A percentile compares a stretch with the other conserved stretches of the same genome.
These are phyloP conservation scores for Coemansia sp. DNA, from an alignment of 192 early-diverging fungal species.

Conservation along the genomic window DNA sequence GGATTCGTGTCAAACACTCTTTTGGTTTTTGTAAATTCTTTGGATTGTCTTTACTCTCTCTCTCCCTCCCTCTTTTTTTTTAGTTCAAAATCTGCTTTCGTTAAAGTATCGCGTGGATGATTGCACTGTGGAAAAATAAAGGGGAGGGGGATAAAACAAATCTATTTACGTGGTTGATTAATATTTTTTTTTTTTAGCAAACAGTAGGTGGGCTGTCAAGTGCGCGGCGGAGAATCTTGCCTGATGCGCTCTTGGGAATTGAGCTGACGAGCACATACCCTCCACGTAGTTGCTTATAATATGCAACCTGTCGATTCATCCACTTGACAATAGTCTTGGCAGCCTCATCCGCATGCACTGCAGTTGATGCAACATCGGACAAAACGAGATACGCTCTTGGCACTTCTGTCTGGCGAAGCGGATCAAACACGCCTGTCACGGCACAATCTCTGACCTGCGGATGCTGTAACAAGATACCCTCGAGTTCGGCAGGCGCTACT, in stretches of 20 bases:
- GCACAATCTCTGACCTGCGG: conserved; percentile 67
- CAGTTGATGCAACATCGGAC: conserved; percentile 8
- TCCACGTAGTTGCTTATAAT: conserved; percentile 78
- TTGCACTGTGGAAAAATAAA: neutral
- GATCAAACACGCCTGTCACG: conserved; percentile 66
- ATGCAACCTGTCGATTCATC: conserved; percentile 62
- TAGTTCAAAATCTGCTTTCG: neutral
- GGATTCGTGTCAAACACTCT: too few species aligned
- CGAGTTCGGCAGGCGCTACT: conserved; percentile 86
- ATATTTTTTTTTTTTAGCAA: neutral
- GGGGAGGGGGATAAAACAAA: neutral
- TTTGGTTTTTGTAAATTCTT: too few species aligned
- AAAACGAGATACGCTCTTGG: conserved; percentile 77
- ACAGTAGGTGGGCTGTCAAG: conserved; percentile 23
- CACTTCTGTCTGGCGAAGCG: conserved; percentile 67
- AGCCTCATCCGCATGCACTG: conserved; percentile 18
- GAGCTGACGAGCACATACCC: conserved; percentile 67
- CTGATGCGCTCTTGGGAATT: conserved; percentile 75
- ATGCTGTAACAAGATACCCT: conserved; percentile 69
- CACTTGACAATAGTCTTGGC: conserved; percentile 53
- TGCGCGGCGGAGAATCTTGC: conserved; percentile 79
- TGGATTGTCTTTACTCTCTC: neutral
- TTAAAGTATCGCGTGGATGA: too few species aligned
- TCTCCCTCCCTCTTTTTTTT: neutral
- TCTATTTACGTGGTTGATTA: neutral